Evolutionary conservation across 2,329 filamentous ascomycete genomes (phyloP), one percentile per base, ranked within the genome.

Genomic region (Arthroderma uncinatum): DNA sequence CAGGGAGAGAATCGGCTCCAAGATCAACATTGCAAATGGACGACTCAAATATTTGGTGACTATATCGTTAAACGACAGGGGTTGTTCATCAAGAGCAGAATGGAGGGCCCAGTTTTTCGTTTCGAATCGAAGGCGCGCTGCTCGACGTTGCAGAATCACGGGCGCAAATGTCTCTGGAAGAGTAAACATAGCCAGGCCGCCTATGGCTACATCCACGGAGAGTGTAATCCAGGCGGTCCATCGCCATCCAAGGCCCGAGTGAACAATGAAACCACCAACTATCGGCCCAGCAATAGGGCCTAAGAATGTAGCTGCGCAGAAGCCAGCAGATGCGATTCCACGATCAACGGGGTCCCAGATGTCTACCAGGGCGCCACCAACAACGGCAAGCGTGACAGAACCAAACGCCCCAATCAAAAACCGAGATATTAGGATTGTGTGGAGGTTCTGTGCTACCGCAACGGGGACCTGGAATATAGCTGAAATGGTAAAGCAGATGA

Each of bases 161-260:
- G 75, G 73, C 0, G 68, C 72, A 34, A 74, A 80, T 0, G 79
- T 78, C 64, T 83, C 80, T 0, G 74, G 76, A 1, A 81, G 67
- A n/a, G 76, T 63, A 28, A 78, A 58, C 12, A 77, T 59, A 0
- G 71, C 74, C n/a, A 79, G 58, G 2, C 70, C 52, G 1, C 71
- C 71, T 59, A 79, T 73, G 3, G 73, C 62, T 7, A 66, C 67
- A 0, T 70, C 68, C 63, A 78, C 72, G 53, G 82, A 80, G 48
- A 78, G 63, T 0, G 78, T 80, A 23, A 82, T 72, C 71, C 79
- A 83, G 8, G 74, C 74, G 0, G 78, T 82, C 78, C 79, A 82
- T 16, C 79, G 70, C 79, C 80, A 82, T 14, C 78, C 77, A 1
- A 81, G 73, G 60, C 74, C 62, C 5, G 70, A 75, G 40, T 76